These are phyloP conservation scores for Kwoniella bestiolae DNA, from an alignment of 768 basidiomycete genomes.

Conservation along the genomic window DNA sequence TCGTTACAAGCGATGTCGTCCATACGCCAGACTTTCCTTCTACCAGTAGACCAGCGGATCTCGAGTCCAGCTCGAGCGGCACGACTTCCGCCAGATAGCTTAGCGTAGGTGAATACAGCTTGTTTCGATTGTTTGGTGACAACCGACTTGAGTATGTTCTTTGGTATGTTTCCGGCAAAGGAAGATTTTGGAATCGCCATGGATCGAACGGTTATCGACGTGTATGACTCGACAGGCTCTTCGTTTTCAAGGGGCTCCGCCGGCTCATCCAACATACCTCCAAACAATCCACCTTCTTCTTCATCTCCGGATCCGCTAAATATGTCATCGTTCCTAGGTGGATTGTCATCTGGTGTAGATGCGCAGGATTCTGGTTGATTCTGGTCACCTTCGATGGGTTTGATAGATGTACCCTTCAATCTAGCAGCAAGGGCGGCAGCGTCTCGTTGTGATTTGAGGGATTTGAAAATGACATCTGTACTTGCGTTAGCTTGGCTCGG, in stretches of 20 bases:
- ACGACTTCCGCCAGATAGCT: conserved; percentile 72
- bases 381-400: not conserved
- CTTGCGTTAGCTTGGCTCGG: not conserved
- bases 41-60: conserved; percentile 70
- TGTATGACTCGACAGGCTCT: conserved; percentile 51
- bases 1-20: conserved; percentile 79
- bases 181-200: conserved; percentile 83
- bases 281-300: conserved; percentile 64
- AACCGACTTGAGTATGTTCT: conserved; percentile 67
- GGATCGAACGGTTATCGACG: conserved; percentile 64
- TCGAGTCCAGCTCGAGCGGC: conserved; percentile 73
- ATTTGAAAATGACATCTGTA: conserved; percentile 39
- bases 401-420: conserved; percentile 27
- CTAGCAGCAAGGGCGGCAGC: conserved; percentile 36
- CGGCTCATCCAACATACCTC: conserved; percentile 71
- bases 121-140: conserved; percentile 60
- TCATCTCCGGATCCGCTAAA: conserved; percentile 39
- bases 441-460: conserved; percentile 40
- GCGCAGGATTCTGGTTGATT: not conserved
- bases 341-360: conserved; percentile 1
- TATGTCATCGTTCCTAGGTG: conserved; percentile 8
- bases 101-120: conserved; percentile 71
- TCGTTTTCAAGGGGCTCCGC: conserved; percentile 58
- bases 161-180: conserved; percentile 71
- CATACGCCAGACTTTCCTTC: conserved; percentile 75